Evolutionary conservation across 2,329 filamentous ascomycete species (phyloP), one percentile per base, ranked within the genome.

Genomic region (Cercospora zeina): DNA sequence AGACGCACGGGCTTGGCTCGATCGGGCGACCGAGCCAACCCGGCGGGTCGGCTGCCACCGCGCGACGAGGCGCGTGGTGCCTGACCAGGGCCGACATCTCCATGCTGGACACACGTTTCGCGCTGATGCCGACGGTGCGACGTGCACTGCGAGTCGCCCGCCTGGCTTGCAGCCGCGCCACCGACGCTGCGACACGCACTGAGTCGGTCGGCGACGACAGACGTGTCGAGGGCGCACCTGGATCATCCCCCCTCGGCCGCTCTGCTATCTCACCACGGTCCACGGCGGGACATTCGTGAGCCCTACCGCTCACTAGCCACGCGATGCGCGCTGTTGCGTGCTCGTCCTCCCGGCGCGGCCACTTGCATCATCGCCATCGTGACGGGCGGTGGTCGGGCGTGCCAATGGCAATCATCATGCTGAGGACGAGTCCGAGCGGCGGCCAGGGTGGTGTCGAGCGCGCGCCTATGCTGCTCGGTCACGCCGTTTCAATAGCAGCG

Each of bases 31-130:
- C 57, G 39, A 53, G 59, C 42, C 34, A 61, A 54, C 53, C 59
- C 53, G 37, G 53, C 45, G 19, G 33, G 30, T 56, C 53, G 59
- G 59, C 58, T 34, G 37, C 50, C 58, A 24, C 45, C 39, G 58
- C n/a, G 39, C 58, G 45, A 50, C 33, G 50, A 59, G 19, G 55
- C 56, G 54, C 37, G 54, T 21, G 24, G 24, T 58, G 33, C 60
- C 60, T 62, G 60, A 54, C 54, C 24, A 39, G 59, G 60, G 33
- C 34, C 58, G 19, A n/a, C n/a, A n/a, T 34, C 37, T 24, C 30
- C 49, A 42, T 16, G 36, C 36, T 39, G 36, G 27, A 13, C 34
- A 27, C 24, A n/a, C 24, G 21, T 39, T 19, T 24, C 11, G 34
- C 14, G 58, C 58, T 56, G 47, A 33, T 51, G 47, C 47, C 47